phyloP scores from a whole-genome alignment of 345 rosid genomes.

The Trapa bicornis region DNA sequence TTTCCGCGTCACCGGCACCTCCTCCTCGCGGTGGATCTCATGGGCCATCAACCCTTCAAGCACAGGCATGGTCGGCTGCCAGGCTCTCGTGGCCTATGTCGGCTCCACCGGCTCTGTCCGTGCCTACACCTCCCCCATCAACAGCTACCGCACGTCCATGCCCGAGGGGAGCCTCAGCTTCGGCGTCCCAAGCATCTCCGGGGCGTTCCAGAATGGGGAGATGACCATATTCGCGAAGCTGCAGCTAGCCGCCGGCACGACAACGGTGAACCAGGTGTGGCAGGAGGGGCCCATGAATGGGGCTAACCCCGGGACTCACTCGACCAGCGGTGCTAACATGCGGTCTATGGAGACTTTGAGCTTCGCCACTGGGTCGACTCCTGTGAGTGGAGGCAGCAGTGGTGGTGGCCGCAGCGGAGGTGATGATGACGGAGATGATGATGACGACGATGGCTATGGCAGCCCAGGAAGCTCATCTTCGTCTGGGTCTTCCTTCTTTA shows the following conservation, averaged over 20 bases:
- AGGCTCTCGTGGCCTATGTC: conserved; percentile 48
- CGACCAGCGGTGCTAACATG: background rate
- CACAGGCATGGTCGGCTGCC: conserved; percentile 32
- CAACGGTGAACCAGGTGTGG: conserved; percentile 49
- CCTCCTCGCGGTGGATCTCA: conserved; percentile 35
- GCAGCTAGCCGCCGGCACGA: conserved; percentile 18
- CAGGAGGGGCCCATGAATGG: conserved; percentile 36
- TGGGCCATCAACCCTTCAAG: conserved; percentile 60
- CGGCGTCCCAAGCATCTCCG: conserved; percentile 22
- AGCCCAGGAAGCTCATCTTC: background rate
- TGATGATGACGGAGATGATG: background rate
- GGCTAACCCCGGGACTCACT: background rate
- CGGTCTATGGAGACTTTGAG: background rate
- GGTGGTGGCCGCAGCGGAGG: background rate
- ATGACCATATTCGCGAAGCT: conserved; percentile 57
- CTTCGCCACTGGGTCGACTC: background rate
- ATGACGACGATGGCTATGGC: background rate
- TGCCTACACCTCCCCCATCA: conserved; percentile 27
- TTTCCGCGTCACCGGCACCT: conserved; percentile 34
- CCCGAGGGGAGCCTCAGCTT: conserved; percentile 27
- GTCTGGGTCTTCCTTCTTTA: background rate
- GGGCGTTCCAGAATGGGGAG: conserved; percentile 15
- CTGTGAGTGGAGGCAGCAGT: background rate
- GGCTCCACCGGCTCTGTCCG: conserved; percentile 17
- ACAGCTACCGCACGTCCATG: background rate